These are phyloP conservation scores for Naegleria gruberi DNA, from an alignment of 208 protist species.

Conservation along the genomic window DNA sequence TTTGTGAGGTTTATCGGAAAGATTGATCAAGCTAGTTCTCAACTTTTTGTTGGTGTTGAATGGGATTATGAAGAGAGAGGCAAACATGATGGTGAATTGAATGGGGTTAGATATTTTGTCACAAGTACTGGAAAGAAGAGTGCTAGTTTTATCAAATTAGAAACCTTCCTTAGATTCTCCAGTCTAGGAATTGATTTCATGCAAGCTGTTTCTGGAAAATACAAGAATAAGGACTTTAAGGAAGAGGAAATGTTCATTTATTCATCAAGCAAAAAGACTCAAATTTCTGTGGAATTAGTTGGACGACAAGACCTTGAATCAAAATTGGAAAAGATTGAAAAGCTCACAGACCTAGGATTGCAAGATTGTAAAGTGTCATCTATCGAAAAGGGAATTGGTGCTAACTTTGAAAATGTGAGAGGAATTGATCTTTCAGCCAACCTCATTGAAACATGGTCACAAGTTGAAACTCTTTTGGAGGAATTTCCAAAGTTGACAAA, in stretches of 20 bases:
- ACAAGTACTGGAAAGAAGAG: background rate
- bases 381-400: background rate
- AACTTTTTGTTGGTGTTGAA: background rate
- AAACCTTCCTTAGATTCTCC: background rate
- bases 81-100: background rate
- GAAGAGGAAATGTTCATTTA: background rate
- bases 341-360: background rate
- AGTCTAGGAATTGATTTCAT: background rate
- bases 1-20: background rate
- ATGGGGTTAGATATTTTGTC: background rate
- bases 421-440: background rate
- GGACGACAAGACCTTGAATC: background rate
- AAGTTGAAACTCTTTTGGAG: background rate
- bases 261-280: background rate
- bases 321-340: background rate
- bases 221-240: background rate
- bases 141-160: conserved; percentile 1
- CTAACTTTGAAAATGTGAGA: background rate
- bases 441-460: background rate
- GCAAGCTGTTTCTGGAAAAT: background rate
- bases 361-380: background rate
- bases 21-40: background rate
- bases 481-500: background rate
- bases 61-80: conserved; percentile 6
- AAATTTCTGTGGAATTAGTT: background rate